Evolutionary conservation across 2,329 filamentous ascomycete genomes (phyloP).

Genomic region (Diaporthe longicolla): DNA sequence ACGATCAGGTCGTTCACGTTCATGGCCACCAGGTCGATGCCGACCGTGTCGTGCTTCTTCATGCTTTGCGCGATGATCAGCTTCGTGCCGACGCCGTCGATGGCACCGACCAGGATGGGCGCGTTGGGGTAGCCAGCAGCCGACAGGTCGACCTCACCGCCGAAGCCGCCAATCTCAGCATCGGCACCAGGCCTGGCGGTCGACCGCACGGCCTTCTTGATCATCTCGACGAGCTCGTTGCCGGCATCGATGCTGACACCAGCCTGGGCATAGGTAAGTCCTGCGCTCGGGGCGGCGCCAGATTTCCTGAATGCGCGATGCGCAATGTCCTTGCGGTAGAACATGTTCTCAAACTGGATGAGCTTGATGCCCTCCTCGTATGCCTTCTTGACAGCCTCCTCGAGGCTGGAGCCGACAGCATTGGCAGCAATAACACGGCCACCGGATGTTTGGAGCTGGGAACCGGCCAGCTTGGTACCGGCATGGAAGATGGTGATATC

Average conservation of each 20-base stretch:
- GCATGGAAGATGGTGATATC: constrained; percentile 90
- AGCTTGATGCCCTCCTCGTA: constrained; percentile 81
- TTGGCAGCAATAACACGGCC: constrained; percentile 96
- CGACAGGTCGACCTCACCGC: constrained; percentile 85
- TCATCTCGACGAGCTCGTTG: constrained; percentile 91
- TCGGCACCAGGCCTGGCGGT: constrained; percentile 90
- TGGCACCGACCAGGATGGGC: constrained; percentile 91
- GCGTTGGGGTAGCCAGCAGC: constrained; percentile 80
- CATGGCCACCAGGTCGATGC: constrained; percentile 98
- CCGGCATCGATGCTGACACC: constrained; percentile 96
- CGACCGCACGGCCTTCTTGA: constrained; percentile 89
- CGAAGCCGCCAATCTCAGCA: constrained; percentile 95
- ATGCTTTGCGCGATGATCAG: constrained; percentile 94
- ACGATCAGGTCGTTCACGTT: constrained; percentile 98
- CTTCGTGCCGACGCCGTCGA: constrained; percentile 97
- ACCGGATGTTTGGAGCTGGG: constrained; percentile 80
- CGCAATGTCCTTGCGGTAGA: constrained; percentile 94
- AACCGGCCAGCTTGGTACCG: constrained; percentile 78
- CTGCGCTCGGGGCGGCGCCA: constrained; percentile 46
- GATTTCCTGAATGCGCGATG: constrained; percentile 75
- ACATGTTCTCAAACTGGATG: constrained; percentile 90
- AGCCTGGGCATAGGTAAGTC: constrained; percentile 90
- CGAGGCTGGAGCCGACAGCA: constrained; percentile 78
- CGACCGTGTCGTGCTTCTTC: constrained; percentile 92
- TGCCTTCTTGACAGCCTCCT: constrained; percentile 87